These are phyloP conservation scores for Nannizzia gypsea DNA, from an alignment of 2,329 filamentous ascomycete species.

Conservation along the genomic window DNA sequence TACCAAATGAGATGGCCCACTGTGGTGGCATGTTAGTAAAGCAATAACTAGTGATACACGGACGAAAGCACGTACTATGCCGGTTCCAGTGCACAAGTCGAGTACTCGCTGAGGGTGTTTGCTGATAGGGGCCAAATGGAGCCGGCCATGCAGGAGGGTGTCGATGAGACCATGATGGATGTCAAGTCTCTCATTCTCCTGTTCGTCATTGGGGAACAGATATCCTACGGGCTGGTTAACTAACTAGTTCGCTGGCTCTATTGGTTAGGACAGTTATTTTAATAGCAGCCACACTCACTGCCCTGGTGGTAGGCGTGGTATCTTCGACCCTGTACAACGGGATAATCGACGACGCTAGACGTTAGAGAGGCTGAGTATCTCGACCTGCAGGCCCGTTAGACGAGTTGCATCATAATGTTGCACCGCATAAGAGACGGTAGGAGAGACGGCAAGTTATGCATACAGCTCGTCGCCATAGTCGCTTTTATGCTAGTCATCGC, in stretches of 20 bases:
- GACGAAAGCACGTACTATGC: conserved; percentile 10
- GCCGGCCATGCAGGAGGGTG: conserved; percentile 12
- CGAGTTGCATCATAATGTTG: background rate
- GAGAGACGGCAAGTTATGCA: background rate
- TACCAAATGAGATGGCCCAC: conserved; percentile 1
- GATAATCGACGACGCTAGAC: conserved; percentile 17
- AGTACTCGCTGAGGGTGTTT: conserved; percentile 12
- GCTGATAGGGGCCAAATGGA: conserved; percentile 16
- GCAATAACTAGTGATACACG: background rate
- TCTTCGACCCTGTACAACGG: conserved; percentile 20
- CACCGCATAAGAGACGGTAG: background rate
- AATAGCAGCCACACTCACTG: conserved; percentile 6
- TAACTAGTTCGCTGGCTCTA: too few species aligned
- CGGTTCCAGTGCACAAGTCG: conserved; percentile 17
- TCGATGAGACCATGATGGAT: conserved; percentile 15
- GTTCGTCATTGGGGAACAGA: conserved; percentile 16
- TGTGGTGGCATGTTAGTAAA: background rate
- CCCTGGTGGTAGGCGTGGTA: conserved; percentile 19
- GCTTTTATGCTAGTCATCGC: background rate
- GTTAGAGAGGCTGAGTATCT: conserved; percentile 11
- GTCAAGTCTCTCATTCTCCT: conserved; percentile 14
- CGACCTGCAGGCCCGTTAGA: conserved; percentile 7
- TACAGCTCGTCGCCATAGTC: background rate
- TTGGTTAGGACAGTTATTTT: background rate
- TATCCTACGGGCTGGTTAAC: conserved; percentile 6